phyloP scores from a whole-genome alignment of 2,329 filamentous ascomycete genomes.

The Fusarium equiseti region DNA sequence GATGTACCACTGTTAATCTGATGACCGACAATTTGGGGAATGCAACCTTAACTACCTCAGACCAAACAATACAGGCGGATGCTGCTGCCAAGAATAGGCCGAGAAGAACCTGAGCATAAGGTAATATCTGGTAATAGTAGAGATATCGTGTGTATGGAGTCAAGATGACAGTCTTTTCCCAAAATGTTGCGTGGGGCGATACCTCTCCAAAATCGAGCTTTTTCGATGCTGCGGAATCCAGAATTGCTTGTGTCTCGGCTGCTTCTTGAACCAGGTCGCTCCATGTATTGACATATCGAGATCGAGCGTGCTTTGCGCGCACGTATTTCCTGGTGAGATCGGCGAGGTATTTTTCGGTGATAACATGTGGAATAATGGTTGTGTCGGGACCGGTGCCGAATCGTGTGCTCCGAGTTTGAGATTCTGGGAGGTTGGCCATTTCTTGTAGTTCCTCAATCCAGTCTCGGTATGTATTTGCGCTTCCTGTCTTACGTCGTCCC shows the following conservation, averaged over 20 bases:
- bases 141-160: conserved; percentile 87
- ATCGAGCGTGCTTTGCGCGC: conserved; percentile 84
- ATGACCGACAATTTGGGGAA: conserved; percentile 80
- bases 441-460: conserved; percentile 97
- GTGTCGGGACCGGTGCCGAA: conserved; percentile 58
- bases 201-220: conserved; percentile 79
- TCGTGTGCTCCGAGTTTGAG: conserved; percentile 59
- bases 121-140: conserved; percentile 79
- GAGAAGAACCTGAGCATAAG: conserved; percentile 72
- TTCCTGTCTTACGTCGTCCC: conserved; percentile 82
- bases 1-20: conserved; percentile 76
- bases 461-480: conserved; percentile 80
- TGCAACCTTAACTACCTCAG: conserved; percentile 88
- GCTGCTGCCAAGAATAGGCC: conserved; percentile 79
- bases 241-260: conserved; percentile 79
- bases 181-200: conserved; percentile 66
- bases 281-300: conserved; percentile 89
- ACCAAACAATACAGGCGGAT: conserved; percentile 90
- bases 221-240: conserved; percentile 85
- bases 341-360: conserved; percentile 93
- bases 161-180: conserved; percentile 70
- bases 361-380: conserved; percentile 77
- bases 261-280: conserved; percentile 80
- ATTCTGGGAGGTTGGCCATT: conserved; percentile 76
- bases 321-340: conserved; percentile 86